Evolutionary conservation across 208 protist species (phyloP).

Genomic region (Leishmania lainsoni): DNA sequence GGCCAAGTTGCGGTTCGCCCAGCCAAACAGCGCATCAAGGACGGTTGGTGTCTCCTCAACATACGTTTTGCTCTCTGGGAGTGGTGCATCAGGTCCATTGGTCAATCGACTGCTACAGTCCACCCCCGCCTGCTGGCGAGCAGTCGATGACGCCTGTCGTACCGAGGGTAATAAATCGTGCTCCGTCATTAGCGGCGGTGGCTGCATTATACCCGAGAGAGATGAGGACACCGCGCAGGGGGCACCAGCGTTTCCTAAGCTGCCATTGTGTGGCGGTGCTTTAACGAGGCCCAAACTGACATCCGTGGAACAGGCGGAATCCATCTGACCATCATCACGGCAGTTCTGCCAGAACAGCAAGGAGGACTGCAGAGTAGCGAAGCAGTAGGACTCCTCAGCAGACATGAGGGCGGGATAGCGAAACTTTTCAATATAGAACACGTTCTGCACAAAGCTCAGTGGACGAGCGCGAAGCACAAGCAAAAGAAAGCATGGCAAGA

Average conservation of each 20-base stretch:
- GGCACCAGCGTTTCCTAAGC: background rate
- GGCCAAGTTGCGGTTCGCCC: slow-evolving; percentile 27
- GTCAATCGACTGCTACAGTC: background rate
- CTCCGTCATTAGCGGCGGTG: slow-evolving; percentile 29
- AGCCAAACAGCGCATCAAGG: slow-evolving; percentile 39
- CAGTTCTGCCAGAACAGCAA: slow-evolving; percentile 68
- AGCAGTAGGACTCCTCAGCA: slow-evolving; percentile 75
- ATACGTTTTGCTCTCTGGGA: background rate
- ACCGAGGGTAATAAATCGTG: slow-evolving; percentile 58
- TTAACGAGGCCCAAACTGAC: background rate
- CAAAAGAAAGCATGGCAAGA: slow-evolving; percentile 84
- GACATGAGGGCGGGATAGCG: slow-evolving; percentile 41
- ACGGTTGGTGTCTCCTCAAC: slow-evolving; percentile 24
- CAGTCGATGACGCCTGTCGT: slow-evolving; percentile 30
- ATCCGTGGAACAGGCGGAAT: background rate
- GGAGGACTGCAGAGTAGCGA: slow-evolving; percentile 65
- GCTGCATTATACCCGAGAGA: background rate
- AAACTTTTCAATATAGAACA: slow-evolving; percentile 71
- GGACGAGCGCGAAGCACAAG: slow-evolving; percentile 72
- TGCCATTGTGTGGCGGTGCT: background rate
- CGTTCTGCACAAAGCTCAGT: slow-evolving; percentile 71
- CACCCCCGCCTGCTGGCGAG: background rate
- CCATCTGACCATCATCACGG: slow-evolving; percentile 37
- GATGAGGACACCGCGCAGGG: background rate
- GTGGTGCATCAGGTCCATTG: background rate